phyloP scores from a whole-genome alignment of 176 grass and related monocot species.

The Oryza brachyantha region DNA sequence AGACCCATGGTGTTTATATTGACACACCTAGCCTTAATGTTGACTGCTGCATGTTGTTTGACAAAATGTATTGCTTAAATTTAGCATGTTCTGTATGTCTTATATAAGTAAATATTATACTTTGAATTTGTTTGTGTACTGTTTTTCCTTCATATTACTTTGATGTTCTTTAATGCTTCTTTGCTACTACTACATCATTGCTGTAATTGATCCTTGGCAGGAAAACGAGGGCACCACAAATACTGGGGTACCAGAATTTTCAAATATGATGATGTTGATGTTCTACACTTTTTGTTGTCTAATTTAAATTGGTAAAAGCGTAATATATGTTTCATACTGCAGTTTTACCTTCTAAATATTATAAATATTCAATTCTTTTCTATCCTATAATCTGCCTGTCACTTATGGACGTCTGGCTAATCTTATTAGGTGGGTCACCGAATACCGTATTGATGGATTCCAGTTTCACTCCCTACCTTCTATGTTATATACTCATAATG shows the following conservation, averaged over 20 bases:
- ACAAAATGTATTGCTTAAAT: neutral
- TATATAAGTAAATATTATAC: neutral
- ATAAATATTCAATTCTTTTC: neutral
- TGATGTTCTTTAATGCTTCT: conserved; percentile 19
- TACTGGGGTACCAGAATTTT: conserved; percentile 98
- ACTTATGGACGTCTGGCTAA: conserved; percentile 32
- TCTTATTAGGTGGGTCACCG: conserved; percentile 75
- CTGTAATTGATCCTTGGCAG: conserved; percentile 43
- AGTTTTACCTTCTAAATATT: conserved; percentile 4
- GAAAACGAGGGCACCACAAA: conserved; percentile 96
- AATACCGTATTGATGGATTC: conserved; percentile 88
- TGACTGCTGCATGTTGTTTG: neutral
- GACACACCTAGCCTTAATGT: neutral
- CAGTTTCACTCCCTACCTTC: conserved; percentile 89
- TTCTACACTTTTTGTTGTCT: conserved; percentile 90
- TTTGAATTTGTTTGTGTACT: conserved; percentile 19
- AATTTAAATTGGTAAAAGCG: conserved; percentile 89
- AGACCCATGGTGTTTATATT: neutral
- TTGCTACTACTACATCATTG: conserved; percentile 1
- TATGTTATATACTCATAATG: conserved; percentile 98
- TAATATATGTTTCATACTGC: conserved; percentile 22
- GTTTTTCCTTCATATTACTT: neutral
- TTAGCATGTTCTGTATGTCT: neutral
- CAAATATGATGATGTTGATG: conserved; percentile 93
- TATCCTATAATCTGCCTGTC: conserved; percentile 5